These are phyloP conservation scores for Pichia sp. DNA, from an alignment of 1,139 yeast species.

Conservation along the genomic window DNA sequence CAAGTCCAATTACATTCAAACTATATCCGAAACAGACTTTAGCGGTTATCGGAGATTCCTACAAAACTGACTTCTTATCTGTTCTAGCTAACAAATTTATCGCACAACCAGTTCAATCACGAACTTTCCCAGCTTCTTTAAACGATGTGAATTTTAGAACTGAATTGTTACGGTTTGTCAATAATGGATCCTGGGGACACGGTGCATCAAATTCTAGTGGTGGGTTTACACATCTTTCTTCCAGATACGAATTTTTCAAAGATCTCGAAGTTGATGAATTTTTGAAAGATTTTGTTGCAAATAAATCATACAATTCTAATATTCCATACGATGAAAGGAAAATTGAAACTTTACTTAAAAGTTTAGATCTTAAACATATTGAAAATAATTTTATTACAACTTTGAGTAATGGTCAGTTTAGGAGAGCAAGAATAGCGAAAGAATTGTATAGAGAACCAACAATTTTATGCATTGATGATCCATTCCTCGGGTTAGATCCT, in stretches of 20 bases:
- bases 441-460: conserved; percentile 60
- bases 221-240: conserved; percentile 61
- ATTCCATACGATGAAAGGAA: conserved; percentile 16
- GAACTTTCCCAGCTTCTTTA: conserved; percentile 46
- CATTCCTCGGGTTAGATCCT: conserved; percentile 87
- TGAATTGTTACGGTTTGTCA: conserved; percentile 56
- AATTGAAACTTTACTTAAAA: conserved; percentile 25
- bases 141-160: conserved; percentile 34
- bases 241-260: conserved; percentile 79
- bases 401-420: conserved; percentile 85
- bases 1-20: conserved; percentile 26
- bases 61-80: conserved; percentile 37
- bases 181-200: conserved; percentile 37
- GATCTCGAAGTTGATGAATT: conserved; percentile 72
- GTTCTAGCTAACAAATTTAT: conserved; percentile 41
- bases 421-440: conserved; percentile 81
- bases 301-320: conserved; percentile 44
- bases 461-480: conserved; percentile 75
- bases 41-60: conserved; percentile 44
- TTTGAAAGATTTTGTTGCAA: conserved; percentile 54
- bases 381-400: conserved; percentile 75
- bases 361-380: conserved; percentile 49
- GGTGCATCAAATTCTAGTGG: conserved; percentile 29
- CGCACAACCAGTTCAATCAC: conserved; percentile 45
- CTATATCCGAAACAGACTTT: conserved; percentile 33